Evolutionary conservation across 2,329 filamentous ascomycete species (phyloP).

Genomic region (Talaromyces sp.): DNA sequence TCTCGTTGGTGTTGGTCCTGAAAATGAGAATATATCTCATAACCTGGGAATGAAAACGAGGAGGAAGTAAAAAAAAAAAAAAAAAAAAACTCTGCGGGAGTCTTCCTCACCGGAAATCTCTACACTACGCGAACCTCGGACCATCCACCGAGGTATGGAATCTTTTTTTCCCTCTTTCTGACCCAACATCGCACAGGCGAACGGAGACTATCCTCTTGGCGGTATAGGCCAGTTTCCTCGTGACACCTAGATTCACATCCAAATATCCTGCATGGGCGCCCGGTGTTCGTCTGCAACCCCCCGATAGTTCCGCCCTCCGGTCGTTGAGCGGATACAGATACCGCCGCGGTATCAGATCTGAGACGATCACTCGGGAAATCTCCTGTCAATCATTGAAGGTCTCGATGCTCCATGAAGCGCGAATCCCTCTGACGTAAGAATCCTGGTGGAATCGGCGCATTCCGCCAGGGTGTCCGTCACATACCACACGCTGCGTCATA

Average conservation of each 20-base stretch:
- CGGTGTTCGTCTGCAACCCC: not conserved
- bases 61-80: too few relatives aligned
- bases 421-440: conserved; percentile 18
- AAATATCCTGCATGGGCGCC: too few relatives aligned
- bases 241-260: conserved; percentile 1
- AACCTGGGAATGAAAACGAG: too few relatives aligned
- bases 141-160: too few relatives aligned
- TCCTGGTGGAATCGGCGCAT: conserved; percentile 15
- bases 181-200: not conserved
- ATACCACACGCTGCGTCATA: conserved; percentile 17
- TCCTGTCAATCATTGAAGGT: conserved; percentile 16
- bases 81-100: too few relatives aligned
- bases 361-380: conserved; percentile 12
- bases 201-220: not conserved
- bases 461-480: conserved; percentile 10
- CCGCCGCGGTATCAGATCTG: conserved; percentile 13
- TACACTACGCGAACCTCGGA: too few relatives aligned
- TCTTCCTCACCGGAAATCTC: too few relatives aligned
- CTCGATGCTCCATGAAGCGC: not conserved
- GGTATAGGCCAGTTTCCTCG: not conserved
- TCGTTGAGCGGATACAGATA: not conserved
- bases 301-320: not conserved
- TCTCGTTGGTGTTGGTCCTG: too few relatives aligned
- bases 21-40: too few relatives aligned
- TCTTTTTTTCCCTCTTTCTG: too few relatives aligned